Percentiles rank a stretch among this genome's conserved stretches.
Conservation (phyloP, 2,329 filamentous ascomycete species). For the Xylariales sp. region DNA sequence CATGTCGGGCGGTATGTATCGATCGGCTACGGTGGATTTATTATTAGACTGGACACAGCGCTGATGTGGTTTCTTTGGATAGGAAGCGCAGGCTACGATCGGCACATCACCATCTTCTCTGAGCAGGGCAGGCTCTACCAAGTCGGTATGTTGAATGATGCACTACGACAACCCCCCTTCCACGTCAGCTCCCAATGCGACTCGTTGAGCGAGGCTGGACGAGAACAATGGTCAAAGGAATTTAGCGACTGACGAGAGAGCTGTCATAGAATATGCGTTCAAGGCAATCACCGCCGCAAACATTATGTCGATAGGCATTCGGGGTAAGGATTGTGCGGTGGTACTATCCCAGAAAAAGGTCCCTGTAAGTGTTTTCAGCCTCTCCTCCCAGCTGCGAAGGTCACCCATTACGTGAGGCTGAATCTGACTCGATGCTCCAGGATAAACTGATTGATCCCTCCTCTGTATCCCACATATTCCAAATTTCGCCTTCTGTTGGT, state of each 20-base stretch:
- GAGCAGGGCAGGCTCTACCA: slow-evolving; percentile 98
- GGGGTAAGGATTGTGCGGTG: slow-evolving; percentile 96
- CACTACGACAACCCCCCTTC: slow-evolving; percentile 26
- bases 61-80: slow-evolving; percentile 48
- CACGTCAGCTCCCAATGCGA: slow-evolving; percentile 33
- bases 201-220: slow-evolving; percentile 5
- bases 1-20: slow-evolving; percentile 61
- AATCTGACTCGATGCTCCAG: slow-evolving; percentile 62
- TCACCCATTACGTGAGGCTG: slow-evolving; percentile 35
- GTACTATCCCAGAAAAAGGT: slow-evolving; percentile 99
- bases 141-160: slow-evolving; percentile 80
- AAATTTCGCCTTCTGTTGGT: slow-evolving; percentile 93
- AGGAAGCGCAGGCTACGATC: slow-evolving; percentile 92
- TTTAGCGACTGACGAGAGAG: slow-evolving; percentile 41
- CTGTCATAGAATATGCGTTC: slow-evolving; percentile 92
- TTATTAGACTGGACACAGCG: slow-evolving; percentile 35
- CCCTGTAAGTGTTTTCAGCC: slow-evolving; percentile 74
- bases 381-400: slow-evolving; percentile 32
- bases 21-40: slow-evolving; percentile 18
- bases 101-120: slow-evolving; percentile 99
- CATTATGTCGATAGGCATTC: slow-evolving; percentile 96
- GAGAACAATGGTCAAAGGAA: slow-evolving; percentile 33
- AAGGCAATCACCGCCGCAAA: slow-evolving; percentile 99
- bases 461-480: slow-evolving; percentile 98
- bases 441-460: slow-evolving; percentile 99